phyloP scores from a whole-genome alignment of 1,284 basidiomycete species.

The Athelia psychrophila region DNA sequence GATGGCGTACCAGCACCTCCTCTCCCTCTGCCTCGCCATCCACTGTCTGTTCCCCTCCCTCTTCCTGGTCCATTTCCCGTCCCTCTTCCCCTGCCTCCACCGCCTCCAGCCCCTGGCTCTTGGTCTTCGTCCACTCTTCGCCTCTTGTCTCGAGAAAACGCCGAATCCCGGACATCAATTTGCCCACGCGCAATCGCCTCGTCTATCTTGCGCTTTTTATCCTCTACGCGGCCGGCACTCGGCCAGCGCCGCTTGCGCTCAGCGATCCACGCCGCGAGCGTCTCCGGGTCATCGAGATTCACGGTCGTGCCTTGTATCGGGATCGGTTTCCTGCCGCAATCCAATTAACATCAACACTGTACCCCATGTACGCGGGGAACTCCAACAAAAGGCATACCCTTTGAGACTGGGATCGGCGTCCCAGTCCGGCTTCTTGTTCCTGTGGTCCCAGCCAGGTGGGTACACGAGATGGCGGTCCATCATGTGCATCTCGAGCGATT shows the following conservation, averaged over 20 bases:
- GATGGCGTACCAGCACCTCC: neutral
- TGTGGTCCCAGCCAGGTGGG: conserved; percentile 71
- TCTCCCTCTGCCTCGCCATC: conserved; percentile 25
- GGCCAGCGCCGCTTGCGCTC: conserved; percentile 88
- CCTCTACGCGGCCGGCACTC: conserved; percentile 60
- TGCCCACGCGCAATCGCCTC: conserved; percentile 82
- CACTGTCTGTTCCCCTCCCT: conserved; percentile 32
- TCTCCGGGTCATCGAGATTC: conserved; percentile 76
- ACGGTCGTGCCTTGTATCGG: conserved; percentile 82
- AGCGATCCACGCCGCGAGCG: conserved; percentile 80
- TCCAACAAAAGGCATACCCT: conserved; percentile 43
- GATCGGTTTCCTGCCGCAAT: conserved; percentile 53
- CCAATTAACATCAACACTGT: neutral
- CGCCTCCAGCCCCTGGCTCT: conserved; percentile 13
- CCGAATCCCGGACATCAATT: conserved; percentile 48
- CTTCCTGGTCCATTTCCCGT: conserved; percentile 26
- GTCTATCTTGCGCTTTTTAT: conserved; percentile 73
- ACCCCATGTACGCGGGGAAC: too few species aligned
- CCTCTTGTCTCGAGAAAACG: conserved; percentile 35
- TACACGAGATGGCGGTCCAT: conserved; percentile 90
- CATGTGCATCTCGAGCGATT: conserved; percentile 79
- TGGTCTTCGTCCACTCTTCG: conserved; percentile 23
- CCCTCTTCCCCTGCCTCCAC: conserved; percentile 24
- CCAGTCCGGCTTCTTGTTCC: conserved; percentile 59
- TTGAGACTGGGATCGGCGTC: conserved; percentile 75